Evolutionary conservation across 495 filamentous ascomycete genomes (phyloP).

Genomic region (Copromyces sp.): DNA sequence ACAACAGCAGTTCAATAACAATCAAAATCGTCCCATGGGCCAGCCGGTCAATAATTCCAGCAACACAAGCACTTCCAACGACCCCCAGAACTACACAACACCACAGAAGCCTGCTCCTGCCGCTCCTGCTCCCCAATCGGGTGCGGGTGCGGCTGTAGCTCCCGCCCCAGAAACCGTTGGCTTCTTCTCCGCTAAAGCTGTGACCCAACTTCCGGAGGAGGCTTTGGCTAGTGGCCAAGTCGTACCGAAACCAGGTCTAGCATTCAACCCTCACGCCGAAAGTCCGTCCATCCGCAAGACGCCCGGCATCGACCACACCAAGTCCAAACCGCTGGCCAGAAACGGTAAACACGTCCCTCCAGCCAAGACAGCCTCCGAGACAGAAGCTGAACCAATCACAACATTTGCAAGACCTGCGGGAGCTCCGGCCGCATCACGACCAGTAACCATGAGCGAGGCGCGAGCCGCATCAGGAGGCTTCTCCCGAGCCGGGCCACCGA

Average conservation of each 20-base stretch:
- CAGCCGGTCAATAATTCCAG: conserved; percentile 8
- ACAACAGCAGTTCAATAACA: conserved; percentile 21
- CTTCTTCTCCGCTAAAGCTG: conserved; percentile 72
- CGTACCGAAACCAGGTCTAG: conserved; percentile 33
- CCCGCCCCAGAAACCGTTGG: conserved; percentile 13
- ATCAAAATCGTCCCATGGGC: conserved; percentile 9
- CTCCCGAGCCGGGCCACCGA: conserved; percentile 7
- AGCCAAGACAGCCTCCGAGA: conserved; percentile 12
- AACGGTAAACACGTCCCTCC: conserved; percentile 32
- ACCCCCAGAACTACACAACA: conserved; percentile 21
- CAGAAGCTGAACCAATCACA: conserved; percentile 1
- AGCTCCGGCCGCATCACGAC: background rate
- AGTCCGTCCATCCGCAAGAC: conserved; percentile 85
- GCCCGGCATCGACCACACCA: conserved; percentile 74
- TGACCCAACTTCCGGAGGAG: conserved; percentile 30
- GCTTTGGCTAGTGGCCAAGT: conserved; percentile 29
- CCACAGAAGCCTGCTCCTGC: conserved; percentile 19
- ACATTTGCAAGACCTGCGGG: background rate
- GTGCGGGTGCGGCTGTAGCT: background rate
- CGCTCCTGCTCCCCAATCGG: conserved; percentile 2
- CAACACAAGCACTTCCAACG: conserved; percentile 14
- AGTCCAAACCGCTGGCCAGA: conserved; percentile 53
- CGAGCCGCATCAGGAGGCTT: conserved; percentile 1
- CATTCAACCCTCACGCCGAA: conserved; percentile 74
- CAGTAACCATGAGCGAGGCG: background rate